phyloP scores from a whole-genome alignment of 1,139 yeast species.

The Suhomyces ambrosiae region DNA sequence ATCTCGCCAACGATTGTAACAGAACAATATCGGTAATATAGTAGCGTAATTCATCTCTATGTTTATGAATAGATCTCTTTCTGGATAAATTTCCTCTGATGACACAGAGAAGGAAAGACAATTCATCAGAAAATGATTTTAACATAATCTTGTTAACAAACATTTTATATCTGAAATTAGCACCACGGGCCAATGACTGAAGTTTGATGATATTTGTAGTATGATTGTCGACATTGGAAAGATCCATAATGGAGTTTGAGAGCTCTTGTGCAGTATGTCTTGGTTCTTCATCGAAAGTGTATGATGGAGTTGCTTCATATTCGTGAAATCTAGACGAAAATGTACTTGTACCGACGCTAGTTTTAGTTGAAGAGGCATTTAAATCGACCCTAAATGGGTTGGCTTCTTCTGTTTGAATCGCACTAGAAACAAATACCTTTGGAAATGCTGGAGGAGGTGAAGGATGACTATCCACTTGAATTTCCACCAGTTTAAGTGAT shows the following conservation, averaged over 20 bases:
- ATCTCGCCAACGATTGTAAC: conserved; percentile 42
- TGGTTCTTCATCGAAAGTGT: conserved; percentile 9
- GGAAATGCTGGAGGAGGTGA: conserved; percentile 8
- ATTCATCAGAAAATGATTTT: conserved; percentile 53
- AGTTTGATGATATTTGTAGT: conserved; percentile 38
- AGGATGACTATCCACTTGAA: conserved; percentile 2
- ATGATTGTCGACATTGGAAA: conserved; percentile 14
- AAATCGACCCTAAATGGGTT: conserved; percentile 16
- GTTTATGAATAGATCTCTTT: conserved; percentile 39
- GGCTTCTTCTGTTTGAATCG: conserved; percentile 18
- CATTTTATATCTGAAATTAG: conserved; percentile 60
- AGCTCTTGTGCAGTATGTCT: not conserved
- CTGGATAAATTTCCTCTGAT: conserved; percentile 46
- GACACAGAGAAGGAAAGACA: conserved; percentile 38
- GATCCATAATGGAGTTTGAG: not conserved
- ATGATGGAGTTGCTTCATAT: conserved; percentile 4
- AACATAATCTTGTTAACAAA: conserved; percentile 63
- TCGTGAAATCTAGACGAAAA: conserved; percentile 6
- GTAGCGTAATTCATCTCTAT: conserved; percentile 36
- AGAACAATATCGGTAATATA: conserved; percentile 31
- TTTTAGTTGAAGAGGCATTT: conserved; percentile 8
- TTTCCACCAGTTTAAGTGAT: conserved; percentile 2
- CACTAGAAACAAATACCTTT: conserved; percentile 17
- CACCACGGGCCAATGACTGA: conserved; percentile 69
- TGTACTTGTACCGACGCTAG: conserved; percentile 16